Percentiles rank a stretch among this genome's conserved stretches.
These are phyloP conservation scores for Hyphochytrium catenoides DNA, from an alignment of 352 stramenopile species.

Conservation along the genomic window DNA sequence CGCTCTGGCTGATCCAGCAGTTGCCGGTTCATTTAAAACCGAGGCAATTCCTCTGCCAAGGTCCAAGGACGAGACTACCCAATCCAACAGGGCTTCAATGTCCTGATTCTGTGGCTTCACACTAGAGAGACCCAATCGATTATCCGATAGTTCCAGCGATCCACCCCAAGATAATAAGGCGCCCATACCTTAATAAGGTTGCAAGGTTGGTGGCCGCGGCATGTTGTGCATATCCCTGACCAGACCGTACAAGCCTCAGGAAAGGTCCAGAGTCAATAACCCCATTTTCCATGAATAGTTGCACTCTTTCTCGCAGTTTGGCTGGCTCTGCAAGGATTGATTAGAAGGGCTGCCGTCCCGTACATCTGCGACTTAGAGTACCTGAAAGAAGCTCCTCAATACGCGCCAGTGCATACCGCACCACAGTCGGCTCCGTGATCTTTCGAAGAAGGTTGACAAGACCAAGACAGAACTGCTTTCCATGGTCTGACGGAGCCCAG, in stretches of 20 bases:
- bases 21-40: conserved; percentile 30
- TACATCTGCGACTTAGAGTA: conserved; percentile 9
- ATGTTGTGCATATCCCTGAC: conserved; percentile 57
- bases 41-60: no score
- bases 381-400: conserved; percentile 58
- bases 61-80: conserved; percentile 41
- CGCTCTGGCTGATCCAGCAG: conserved; percentile 42
- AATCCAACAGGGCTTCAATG: conserved; percentile 43
- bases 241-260: conserved; percentile 49
- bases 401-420: conserved; percentile 55
- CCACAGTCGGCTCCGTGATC: conserved; percentile 53
- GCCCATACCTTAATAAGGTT: conserved; percentile 41
- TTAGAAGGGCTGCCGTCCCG: no score
- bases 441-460: conserved; percentile 63
- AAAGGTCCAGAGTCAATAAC: conserved; percentile 44
- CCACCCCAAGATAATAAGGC: conserved; percentile 1
- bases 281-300: conserved; percentile 43
- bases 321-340: conserved; percentile 24
- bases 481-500: no score
- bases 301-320: conserved; percentile 43
- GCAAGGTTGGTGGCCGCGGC: conserved; percentile 41
- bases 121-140: conserved; percentile 14
- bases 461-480: conserved; percentile 26
- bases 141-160: not conserved
- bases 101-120: conserved; percentile 46